These are phyloP conservation scores for Exutisphaerella laricina DNA, from an alignment of 2,329 filamentous ascomycete genomes.

Conservation along the genomic window DNA sequence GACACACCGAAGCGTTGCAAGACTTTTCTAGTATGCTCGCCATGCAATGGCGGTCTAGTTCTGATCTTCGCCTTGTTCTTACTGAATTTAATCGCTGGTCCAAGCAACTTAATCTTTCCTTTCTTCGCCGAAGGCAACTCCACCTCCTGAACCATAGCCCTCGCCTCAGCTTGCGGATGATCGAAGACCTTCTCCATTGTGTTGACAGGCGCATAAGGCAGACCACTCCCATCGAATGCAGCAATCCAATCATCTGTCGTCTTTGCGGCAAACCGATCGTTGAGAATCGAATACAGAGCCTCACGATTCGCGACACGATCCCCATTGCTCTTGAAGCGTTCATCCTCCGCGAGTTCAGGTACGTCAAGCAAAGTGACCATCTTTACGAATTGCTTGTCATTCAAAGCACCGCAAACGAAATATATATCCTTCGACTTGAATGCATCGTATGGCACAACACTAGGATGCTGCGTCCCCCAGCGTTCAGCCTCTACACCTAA, in stretches of 20 bases:
- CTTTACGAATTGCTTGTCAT: slow-evolving; percentile 37
- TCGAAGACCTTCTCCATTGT: slow-evolving; percentile 41
- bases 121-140: slow-evolving; percentile 10
- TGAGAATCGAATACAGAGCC: slow-evolving; percentile 34
- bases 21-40: slow-evolving; percentile 28
- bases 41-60: slow-evolving; percentile 23
- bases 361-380: slow-evolving; percentile 28
- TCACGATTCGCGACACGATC: slow-evolving; percentile 31
- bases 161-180: slow-evolving; percentile 41
- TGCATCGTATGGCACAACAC: slow-evolving; percentile 45
- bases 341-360: slow-evolving; percentile 27
- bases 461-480: slow-evolving; percentile 45
- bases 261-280: slow-evolving; percentile 32
- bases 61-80: slow-evolving; percentile 23
- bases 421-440: slow-evolving; percentile 35
- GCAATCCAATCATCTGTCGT: slow-evolving; percentile 39
- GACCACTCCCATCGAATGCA: slow-evolving; percentile 39
- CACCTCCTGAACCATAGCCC: slow-evolving; percentile 28
- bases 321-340: slow-evolving; percentile 29
- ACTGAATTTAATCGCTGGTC: slow-evolving; percentile 27
- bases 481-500: slow-evolving; percentile 38
- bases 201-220: slow-evolving; percentile 46
- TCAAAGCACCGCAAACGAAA: slow-evolving; percentile 27
- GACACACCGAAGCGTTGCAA: slow-evolving; percentile 16
- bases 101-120: slow-evolving; percentile 18